phyloP scores from a whole-genome alignment of 1,139 yeast species.

The Kodamaea sp. region DNA sequence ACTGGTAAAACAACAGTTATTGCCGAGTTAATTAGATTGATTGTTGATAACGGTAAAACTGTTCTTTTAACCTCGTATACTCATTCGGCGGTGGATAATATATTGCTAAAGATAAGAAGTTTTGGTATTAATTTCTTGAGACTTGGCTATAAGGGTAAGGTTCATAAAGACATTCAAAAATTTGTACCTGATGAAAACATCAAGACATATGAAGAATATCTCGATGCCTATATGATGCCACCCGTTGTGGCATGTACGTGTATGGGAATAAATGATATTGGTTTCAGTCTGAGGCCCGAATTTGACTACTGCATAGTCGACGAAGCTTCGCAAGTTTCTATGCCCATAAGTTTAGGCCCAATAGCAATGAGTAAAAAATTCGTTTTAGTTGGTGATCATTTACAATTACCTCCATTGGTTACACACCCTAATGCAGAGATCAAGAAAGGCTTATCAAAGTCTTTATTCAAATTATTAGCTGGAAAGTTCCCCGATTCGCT shows the following conservation, averaged over 20 bases:
- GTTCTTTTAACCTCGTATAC: slow-evolving; percentile 84
- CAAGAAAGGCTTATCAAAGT: slow-evolving; percentile 63
- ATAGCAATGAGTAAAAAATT: slow-evolving; percentile 72
- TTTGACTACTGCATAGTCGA: slow-evolving; percentile 95
- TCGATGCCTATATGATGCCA: slow-evolving; percentile 48
- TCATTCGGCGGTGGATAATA: slow-evolving; percentile 94
- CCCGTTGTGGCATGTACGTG: slow-evolving; percentile 88
- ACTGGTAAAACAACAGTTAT: slow-evolving; percentile 96
- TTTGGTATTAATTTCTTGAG: slow-evolving; percentile 48
- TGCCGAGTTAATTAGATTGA: slow-evolving; percentile 61
- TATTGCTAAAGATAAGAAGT: slow-evolving; percentile 62
- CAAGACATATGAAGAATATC: slow-evolving; percentile 43
- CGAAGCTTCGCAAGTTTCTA: slow-evolving; percentile 92
- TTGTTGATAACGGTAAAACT: slow-evolving; percentile 59
- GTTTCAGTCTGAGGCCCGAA: slow-evolving; percentile 49
- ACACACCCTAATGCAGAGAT: slow-evolving; percentile 54
- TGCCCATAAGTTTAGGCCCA: slow-evolving; percentile 91
- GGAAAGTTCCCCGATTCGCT: slow-evolving; percentile 70
- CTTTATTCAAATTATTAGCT: slow-evolving; percentile 71
- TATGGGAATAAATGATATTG: slow-evolving; percentile 66
- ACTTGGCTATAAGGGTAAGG: slow-evolving; percentile 52
- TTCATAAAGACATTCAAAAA: slow-evolving; percentile 59
- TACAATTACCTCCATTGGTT: slow-evolving; percentile 85
- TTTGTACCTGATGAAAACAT: slow-evolving; percentile 48
- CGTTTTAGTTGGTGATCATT: slow-evolving; percentile 91